Evolutionary conservation across 345 rosid genomes (phyloP), one percentile per base, ranked within the genome.

Genomic region (Noccaea caerulescens): DNA sequence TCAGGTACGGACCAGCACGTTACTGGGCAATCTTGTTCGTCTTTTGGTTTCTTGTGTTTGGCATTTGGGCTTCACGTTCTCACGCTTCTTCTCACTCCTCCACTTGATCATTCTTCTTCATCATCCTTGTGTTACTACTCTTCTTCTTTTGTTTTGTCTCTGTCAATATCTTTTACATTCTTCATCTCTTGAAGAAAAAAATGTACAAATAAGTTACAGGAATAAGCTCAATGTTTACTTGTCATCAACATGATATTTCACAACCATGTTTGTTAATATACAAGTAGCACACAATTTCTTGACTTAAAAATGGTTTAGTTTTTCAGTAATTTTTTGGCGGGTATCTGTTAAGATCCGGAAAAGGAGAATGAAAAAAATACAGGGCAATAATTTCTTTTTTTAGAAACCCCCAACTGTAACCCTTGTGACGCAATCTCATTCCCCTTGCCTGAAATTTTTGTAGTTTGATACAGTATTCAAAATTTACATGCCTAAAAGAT

Each of bases 11-110:
- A 67, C 98, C 98, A 27, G 98, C 97, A 45, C 90, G 97, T 33
- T 90, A 90, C 77, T 93, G 97, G 98, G 97, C 97, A 2, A 88
- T 90, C 78, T 82, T 93, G 71, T 90, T 93, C 69, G 92, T 88
- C 53, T 88, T 90, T 85, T 93, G 98, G 97, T 90, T 93, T 88
- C 93, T 93, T 9, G 96, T 93, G 76, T 90, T 90, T 71, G 97
- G 96, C 8, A 90, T 93, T 58, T 93, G 97, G 98, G 97, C 96
- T 5, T 90, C 97, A 7, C 81, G 92, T 45, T 69, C 79, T 37
- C 79, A 75, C 23, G 72, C 55, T 58, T 16, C 55, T 41, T 47
- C 77, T 54, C 79, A 75, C 23, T 18, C 77, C 2, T 51, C 79
- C 38, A 75, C 50, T 6, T 75, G 74, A 75, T 34, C 6, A 32